Evolutionary conservation across 1,284 basidiomycete genomes (phyloP).

Genomic region (Naganishia sp.): DNA sequence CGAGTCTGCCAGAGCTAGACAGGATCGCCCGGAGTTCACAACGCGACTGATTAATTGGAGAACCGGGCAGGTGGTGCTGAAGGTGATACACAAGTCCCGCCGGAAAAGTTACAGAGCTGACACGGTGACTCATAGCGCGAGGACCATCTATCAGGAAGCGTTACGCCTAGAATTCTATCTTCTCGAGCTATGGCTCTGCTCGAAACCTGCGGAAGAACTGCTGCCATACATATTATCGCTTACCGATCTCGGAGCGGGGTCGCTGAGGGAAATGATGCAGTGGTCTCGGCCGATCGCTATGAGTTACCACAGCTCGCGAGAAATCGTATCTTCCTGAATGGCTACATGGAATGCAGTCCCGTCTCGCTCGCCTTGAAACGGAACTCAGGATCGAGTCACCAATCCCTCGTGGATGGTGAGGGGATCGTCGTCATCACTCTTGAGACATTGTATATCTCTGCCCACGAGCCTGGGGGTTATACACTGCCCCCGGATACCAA

Average conservation of each 20-base stretch:
- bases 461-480: not conserved
- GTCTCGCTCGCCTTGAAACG: not conserved
- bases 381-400: not conserved
- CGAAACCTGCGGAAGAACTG: not conserved
- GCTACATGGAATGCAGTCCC: conserved; percentile 15
- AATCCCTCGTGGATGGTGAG: conserved; percentile 14
- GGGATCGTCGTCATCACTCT: conserved; percentile 15
- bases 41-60: conserved; percentile 9
- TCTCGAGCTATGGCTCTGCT: conserved; percentile 4
- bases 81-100: not conserved
- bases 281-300: not conserved
- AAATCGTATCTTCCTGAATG: conserved; percentile 11
- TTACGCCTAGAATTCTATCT: conserved; percentile 13
- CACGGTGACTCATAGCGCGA: not conserved
- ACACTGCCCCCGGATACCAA: not conserved
- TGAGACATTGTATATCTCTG: conserved; percentile 11
- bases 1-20: not conserved
- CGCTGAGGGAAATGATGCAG: not conserved
- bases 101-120: too few relatives aligned
- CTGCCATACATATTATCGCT: conserved; percentile 5
- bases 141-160: not conserved
- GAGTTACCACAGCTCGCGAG: not conserved
- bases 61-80: not conserved
- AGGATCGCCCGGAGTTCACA: not conserved
- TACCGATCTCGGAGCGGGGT: not conserved